Evolutionary conservation across 192 early-diverging fungal species (phyloP).

Genomic region (Coemansia sp.): DNA sequence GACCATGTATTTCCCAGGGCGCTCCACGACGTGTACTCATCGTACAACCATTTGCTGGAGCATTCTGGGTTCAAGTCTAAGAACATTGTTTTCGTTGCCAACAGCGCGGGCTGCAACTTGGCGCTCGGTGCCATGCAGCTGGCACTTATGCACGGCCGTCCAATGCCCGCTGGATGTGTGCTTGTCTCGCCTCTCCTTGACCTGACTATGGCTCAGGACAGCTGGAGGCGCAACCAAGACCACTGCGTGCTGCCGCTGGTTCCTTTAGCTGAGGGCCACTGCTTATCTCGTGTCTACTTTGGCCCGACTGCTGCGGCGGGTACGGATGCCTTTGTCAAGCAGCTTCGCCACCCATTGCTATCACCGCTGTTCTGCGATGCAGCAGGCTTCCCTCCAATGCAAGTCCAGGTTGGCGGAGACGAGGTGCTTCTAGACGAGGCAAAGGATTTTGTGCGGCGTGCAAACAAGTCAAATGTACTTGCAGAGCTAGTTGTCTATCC

Average conservation of each 20-base stretch:
- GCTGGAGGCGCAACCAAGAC: conserved; percentile 19
- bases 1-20: conserved; percentile 15
- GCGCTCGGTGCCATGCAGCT: conserved; percentile 19
- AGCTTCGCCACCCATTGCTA: conserved; percentile 19
- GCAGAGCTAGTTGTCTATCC: conserved; percentile 18
- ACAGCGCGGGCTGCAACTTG: conserved; percentile 33
- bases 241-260: conserved; percentile 10
- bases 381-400: conserved; percentile 11
- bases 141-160: background rate
- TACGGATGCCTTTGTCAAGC: background rate
- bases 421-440: conserved; percentile 26
- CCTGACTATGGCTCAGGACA: conserved; percentile 13
- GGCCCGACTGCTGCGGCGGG: background rate
- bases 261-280: background rate
- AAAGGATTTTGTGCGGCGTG: background rate
- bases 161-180: background rate
- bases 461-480: background rate
- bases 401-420: conserved; percentile 16
- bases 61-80: conserved; percentile 14
- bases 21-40: conserved; percentile 28
- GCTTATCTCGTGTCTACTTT: conserved; percentile 21
- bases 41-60: conserved; percentile 5
- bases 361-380: conserved; percentile 15
- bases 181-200: conserved; percentile 21
- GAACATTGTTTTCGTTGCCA: conserved; percentile 14